A percentile compares a stretch with the other conserved stretches of the same genome.
These are phyloP conservation scores for Penicillium simplicissimum DNA, from an alignment of 495 filamentous ascomycete genomes.

Conservation along the genomic window DNA sequence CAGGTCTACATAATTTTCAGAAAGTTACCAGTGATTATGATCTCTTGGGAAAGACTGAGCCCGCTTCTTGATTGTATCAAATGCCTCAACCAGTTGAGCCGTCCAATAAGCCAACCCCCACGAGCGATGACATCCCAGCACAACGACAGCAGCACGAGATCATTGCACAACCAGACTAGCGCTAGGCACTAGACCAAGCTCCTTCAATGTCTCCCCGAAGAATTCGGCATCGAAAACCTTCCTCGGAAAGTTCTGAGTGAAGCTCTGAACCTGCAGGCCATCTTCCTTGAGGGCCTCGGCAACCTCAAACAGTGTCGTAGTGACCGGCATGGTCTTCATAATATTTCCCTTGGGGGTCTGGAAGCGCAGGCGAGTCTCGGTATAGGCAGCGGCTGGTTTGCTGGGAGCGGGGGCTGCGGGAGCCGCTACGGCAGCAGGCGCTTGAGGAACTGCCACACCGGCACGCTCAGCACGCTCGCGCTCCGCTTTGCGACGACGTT, in stretches of 20 bases:
- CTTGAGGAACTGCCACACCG: slow-evolving; percentile 59
- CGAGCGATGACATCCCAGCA: slow-evolving; percentile 10
- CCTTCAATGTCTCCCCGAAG: slow-evolving; percentile 88
- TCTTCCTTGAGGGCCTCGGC: slow-evolving; percentile 69
- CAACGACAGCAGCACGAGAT: slow-evolving; percentile 5
- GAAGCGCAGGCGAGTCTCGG: slow-evolving; percentile 78
- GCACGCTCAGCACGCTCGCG: slow-evolving; percentile 80
- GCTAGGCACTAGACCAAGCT: slow-evolving; percentile 86
- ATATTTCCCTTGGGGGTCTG: slow-evolving; percentile 73
- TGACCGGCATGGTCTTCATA: slow-evolving; percentile 78
- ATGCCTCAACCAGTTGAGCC: neutral
- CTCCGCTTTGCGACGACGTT: slow-evolving; percentile 78
- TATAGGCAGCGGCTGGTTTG: slow-evolving; percentile 65
- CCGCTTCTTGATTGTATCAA: neutral
- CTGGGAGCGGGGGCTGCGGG: slow-evolving; percentile 42
- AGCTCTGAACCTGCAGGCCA: slow-evolving; percentile 65
- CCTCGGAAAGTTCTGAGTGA: slow-evolving; percentile 82
- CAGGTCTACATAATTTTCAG: neutral
- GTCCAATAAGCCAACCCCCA: slow-evolving; percentile 17
- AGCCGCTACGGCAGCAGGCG: slow-evolving; percentile 39
- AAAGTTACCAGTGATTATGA: neutral
- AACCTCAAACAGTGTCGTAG: slow-evolving; percentile 93
- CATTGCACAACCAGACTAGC: slow-evolving; percentile 77
- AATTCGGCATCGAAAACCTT: slow-evolving; percentile 80
- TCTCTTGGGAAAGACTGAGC: neutral